Conservation (phyloP, 305 asterid genomes). For the Fraxinus baroniana region DNA sequence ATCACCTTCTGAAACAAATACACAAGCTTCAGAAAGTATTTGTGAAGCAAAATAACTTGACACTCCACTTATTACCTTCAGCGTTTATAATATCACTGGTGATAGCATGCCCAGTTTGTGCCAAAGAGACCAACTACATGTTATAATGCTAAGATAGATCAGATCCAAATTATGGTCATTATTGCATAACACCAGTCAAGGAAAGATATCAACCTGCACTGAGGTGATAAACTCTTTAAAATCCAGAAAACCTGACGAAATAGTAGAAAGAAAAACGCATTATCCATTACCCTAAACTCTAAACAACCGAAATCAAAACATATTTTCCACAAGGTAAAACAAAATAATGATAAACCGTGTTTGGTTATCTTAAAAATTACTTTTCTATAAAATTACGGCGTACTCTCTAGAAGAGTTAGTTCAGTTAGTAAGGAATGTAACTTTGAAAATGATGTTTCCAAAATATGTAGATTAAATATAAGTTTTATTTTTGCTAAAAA, state of each 20-base stretch:
- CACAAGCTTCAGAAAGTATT: neutral
- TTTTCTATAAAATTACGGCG: neutral
- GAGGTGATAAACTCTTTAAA: slow-evolving; percentile 17
- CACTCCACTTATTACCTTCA: too few species aligned
- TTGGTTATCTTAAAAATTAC: neutral
- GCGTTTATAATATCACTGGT: too few species aligned
- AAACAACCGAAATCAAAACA: neutral
- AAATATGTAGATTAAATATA: neutral
- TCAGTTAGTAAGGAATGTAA: neutral
- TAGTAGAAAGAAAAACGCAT: neutral
- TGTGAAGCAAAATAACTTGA: too few species aligned
- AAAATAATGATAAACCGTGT: neutral
- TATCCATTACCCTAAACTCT: neutral
- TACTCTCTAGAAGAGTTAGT: neutral
- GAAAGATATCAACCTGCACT: too few species aligned
- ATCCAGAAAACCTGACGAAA: slow-evolving; percentile 60
- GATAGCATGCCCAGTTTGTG: too few species aligned
- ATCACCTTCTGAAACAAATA: slow-evolving; percentile 7
- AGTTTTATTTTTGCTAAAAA: neutral
- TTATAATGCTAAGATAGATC: too few species aligned
- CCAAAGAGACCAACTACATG: too few species aligned
- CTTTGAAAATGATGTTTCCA: neutral
- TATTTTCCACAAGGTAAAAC: neutral
- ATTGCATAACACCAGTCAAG: too few species aligned
- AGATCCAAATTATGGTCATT: too few species aligned